Base-by-base conservation (phyloP, 2,329 filamentous ascomycete species). In the Sarocladium oryzae region DNA sequence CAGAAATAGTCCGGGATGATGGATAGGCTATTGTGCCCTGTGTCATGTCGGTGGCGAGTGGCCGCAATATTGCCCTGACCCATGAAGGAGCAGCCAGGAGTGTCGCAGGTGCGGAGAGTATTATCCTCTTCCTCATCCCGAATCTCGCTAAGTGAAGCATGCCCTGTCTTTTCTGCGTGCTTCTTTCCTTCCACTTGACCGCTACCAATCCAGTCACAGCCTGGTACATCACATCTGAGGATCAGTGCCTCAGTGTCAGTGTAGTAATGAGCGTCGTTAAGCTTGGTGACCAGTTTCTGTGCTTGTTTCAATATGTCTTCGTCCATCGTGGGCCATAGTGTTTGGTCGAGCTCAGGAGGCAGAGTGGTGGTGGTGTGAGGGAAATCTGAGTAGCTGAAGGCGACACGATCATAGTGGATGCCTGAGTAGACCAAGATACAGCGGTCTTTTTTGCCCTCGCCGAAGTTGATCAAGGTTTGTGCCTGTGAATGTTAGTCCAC, bases 401-500 rank as follows among this genome's bases (percentile, higher is more conserved):
- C 89, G 54, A 96, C 85, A 6, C 88, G 85, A 67, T 96, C 92
- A 69, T 96, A 96, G 66, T 96, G 91, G 49, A 96, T 93, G 2
- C 90, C 90, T 0, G 87, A 92, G 68, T 96, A 96, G 0, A 96
- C 84, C 21, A 96, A 73, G 23, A 96, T 82, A 61, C 88, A 91
- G 6, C 89, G 78, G 36, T 77, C 79, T 30, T 72, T 66, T 50
- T 80, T 79, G 1, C 82, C 82, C 62, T 93, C 88, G 57, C 95
- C 95, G 69, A 92, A 95, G 4, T 79, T 79, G 60, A 71, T 67
- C 6, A 70, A 56, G 30, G 60, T 67, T 55, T 68, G 63, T 0
- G 62, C 63, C 64, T 67, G 16, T 4, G 13, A 7, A 16, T 56
- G 16, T 54, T 28, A 55, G 52, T 21, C 16, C 8, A 23, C 28